A percentile compares a stretch with the other conserved stretches of the same genome.
Conservation (phyloP, 2,329 filamentous ascomycete species). For the Aspergillus sergii region DNA sequence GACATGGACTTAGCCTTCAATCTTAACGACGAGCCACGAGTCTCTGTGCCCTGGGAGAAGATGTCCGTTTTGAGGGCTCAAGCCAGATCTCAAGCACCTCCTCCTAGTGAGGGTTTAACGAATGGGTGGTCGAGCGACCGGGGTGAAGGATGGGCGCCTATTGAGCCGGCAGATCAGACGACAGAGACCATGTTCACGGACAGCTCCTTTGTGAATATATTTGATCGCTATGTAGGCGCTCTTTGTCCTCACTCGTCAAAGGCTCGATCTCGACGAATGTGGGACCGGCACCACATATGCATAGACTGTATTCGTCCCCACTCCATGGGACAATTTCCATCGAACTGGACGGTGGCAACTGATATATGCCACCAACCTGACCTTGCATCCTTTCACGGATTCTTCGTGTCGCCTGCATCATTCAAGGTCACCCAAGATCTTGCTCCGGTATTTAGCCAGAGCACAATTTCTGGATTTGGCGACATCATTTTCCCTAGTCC, state of each 20-base stretch:
- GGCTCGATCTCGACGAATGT: slow-evolving; percentile 60
- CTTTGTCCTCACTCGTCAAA: slow-evolving; percentile 66
- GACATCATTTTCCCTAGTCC: slow-evolving; percentile 74
- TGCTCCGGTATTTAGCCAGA: slow-evolving; percentile 74
- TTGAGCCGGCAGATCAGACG: slow-evolving; percentile 37
- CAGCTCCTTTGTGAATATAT: slow-evolving; percentile 43
- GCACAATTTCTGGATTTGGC: slow-evolving; percentile 70
- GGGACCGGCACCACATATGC: slow-evolving; percentile 68
- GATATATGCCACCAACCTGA: slow-evolving; percentile 79
- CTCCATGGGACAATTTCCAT: slow-evolving; percentile 67
- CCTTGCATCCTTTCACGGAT: slow-evolving; percentile 70
- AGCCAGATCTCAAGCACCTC: slow-evolving; percentile 23
- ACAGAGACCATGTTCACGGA: slow-evolving; percentile 43
- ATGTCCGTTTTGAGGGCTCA: slow-evolving; percentile 40
- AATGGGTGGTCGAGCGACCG: slow-evolving; percentile 42
- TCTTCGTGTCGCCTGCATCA: slow-evolving; percentile 67
- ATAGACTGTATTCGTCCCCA: slow-evolving; percentile 64
- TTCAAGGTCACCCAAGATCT: slow-evolving; percentile 66
- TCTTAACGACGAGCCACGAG: slow-evolving; percentile 62
- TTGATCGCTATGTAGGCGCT: slow-evolving; percentile 46
- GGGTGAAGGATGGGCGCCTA: slow-evolving; percentile 39
- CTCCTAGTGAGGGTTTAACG: slow-evolving; percentile 24
- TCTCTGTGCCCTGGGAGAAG: slow-evolving; percentile 55
- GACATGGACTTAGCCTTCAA: slow-evolving; percentile 68
- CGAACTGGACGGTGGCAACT: slow-evolving; percentile 65